A percentile compares a stretch with the other conserved stretches of the same genome.
Evolutionary conservation across 1,139 yeast genomes (phyloP).

Genomic region (Geotrichum fermentans): DNA sequence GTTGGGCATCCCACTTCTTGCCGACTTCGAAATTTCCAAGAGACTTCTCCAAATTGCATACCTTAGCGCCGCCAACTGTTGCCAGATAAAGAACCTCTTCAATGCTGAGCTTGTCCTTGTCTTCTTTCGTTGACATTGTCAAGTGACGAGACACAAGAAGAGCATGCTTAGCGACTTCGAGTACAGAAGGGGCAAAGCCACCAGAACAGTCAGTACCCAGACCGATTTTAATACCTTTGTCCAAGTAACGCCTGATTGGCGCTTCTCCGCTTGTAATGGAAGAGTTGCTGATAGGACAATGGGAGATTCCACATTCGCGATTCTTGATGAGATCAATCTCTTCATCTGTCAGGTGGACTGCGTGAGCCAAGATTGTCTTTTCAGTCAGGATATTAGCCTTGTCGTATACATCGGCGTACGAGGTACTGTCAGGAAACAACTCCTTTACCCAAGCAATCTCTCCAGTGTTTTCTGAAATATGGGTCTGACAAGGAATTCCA

Average conservation of each 20-base stretch:
- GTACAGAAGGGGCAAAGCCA: constrained; percentile 77
- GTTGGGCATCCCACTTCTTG: constrained; percentile 78
- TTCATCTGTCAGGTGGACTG: constrained; percentile 62
- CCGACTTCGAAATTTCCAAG: constrained; percentile 74
- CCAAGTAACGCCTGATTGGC: constrained; percentile 64
- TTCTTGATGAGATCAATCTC: constrained; percentile 57
- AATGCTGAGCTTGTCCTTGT: constrained; percentile 52
- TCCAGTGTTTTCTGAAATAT: constrained; percentile 68
- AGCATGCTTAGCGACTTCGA: constrained; percentile 73
- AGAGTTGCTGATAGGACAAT: constrained; percentile 90
- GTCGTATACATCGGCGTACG: constrained; percentile 76
- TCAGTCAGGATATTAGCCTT: constrained; percentile 53
- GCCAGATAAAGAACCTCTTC: constrained; percentile 75
- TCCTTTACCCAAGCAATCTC: constrained; percentile 75
- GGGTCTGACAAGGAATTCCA: constrained; percentile 78
- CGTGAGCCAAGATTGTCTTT: constrained; percentile 83
- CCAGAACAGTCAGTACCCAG: constrained; percentile 93
- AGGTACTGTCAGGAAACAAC: constrained; percentile 63
- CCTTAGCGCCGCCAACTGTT: constrained; percentile 86
- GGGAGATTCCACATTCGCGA: constrained; percentile 70
- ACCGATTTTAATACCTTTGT: constrained; percentile 67
- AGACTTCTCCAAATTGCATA: constrained; percentile 52
- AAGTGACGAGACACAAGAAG: constrained; percentile 79
- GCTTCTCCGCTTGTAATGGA: constrained; percentile 90
- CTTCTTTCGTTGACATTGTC: constrained; percentile 53